These are phyloP conservation scores for Pythium catenulatum DNA, from an alignment of 352 stramenopile species.

Conservation along the genomic window DNA sequence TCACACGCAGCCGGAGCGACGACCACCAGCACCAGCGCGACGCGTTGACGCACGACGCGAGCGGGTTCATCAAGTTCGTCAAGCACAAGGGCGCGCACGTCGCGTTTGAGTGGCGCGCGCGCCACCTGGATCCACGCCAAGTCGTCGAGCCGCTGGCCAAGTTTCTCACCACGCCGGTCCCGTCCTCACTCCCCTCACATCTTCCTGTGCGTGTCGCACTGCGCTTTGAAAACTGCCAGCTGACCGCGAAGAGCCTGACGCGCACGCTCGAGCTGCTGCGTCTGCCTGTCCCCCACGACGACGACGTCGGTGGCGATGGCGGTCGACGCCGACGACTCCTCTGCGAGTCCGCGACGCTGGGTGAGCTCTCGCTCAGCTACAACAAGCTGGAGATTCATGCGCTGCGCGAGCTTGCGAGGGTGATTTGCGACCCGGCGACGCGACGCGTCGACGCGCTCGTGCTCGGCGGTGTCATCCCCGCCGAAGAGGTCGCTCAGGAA, in stretches of 20 bases:
- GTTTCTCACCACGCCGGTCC: not conserved
- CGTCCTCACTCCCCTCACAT: not conserved
- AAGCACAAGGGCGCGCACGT: not conserved
- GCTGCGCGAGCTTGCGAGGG: not conserved
- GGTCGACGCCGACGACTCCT: too few relatives aligned
- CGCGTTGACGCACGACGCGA: not conserved
- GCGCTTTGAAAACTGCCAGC: constrained; percentile 8
- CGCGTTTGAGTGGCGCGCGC: not conserved
- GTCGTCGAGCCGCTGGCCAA: not conserved
- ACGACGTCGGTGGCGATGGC: too few relatives aligned
- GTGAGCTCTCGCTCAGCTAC: not conserved
- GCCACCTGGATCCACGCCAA: not conserved
- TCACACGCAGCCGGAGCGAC: too few relatives aligned
- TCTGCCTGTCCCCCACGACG: not conserved
- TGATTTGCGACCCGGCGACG: not conserved
- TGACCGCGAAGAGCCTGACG: not conserved
- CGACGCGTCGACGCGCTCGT: constrained; percentile 3
- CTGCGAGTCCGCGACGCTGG: not conserved
- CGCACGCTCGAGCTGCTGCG: not conserved
- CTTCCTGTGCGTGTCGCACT: not conserved
- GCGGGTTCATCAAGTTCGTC: not conserved
- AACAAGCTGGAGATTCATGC: not conserved
- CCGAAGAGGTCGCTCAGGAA: not conserved
- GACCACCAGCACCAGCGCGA: not conserved
- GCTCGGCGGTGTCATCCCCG: not conserved